Conservation (phyloP, 2,329 filamentous ascomycete species). For the Metarhizium brunneum region DNA sequence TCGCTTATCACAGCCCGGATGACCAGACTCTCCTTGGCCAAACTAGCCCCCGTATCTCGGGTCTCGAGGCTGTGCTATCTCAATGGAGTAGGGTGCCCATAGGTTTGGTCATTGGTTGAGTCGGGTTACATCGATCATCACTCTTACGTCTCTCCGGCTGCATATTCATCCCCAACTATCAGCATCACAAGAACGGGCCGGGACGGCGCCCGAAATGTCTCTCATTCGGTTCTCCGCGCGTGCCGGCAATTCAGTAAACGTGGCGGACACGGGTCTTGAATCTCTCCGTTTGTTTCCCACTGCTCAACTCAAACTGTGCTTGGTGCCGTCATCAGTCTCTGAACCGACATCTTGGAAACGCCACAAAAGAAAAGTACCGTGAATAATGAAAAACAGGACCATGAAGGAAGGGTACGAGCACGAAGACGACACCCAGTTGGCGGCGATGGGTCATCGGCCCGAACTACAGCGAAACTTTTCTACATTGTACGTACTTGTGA, state of each 20-base stretch:
- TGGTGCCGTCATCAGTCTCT: not conserved
- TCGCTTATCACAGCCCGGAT: too few relatives aligned
- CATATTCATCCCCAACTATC: too few relatives aligned
- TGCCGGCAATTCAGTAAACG: not conserved
- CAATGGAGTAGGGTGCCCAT: too few relatives aligned
- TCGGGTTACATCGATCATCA: not conserved
- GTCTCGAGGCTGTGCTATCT: too few relatives aligned
- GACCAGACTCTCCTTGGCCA: too few relatives aligned
- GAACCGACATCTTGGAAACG: not conserved
- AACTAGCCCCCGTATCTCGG: too few relatives aligned
- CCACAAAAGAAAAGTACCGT: not conserved
- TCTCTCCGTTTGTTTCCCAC: too few relatives aligned
- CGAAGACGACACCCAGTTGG: slow-evolving; percentile 16
- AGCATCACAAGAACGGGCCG: not conserved
- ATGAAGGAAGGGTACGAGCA: slow-evolving; percentile 11
- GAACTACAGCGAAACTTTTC: slow-evolving; percentile 17
- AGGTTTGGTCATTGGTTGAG: too few relatives aligned
- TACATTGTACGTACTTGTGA: slow-evolving; percentile 9
- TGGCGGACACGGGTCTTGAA: too few relatives aligned
- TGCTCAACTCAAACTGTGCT: too few relatives aligned
- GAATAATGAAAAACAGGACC: not conserved
- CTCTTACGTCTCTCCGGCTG: not conserved
- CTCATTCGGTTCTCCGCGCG: slow-evolving; percentile 3
- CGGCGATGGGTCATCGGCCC: slow-evolving; percentile 15
- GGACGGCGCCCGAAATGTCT: not conserved